Evolutionary conservation across 140 eudicot species (phyloP).

Genomic region (Oenanthe javanica): DNA sequence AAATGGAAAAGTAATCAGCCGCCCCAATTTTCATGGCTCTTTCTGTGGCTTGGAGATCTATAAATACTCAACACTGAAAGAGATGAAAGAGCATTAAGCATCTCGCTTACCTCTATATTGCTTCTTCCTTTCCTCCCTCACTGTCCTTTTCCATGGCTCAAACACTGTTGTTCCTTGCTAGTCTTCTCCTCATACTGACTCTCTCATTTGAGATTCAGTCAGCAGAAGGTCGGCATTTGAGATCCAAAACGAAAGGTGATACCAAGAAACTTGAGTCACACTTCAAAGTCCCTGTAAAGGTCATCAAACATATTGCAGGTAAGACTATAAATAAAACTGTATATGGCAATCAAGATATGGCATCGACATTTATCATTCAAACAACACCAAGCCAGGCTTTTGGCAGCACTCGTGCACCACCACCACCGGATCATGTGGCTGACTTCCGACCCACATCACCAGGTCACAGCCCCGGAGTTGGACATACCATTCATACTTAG

Average conservation of each 20-base stretch:
- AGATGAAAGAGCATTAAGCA: background rate
- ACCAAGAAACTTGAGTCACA: slow-evolving; percentile 3
- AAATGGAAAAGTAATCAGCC: slow-evolving; percentile 2
- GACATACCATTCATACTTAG: slow-evolving; percentile 22
- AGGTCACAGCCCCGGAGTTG: slow-evolving; percentile 54
- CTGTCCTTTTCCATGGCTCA: slow-evolving; percentile 4
- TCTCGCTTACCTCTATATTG: background rate
- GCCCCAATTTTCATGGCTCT: slow-evolving; percentile 1
- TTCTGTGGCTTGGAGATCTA: slow-evolving; percentile 1
- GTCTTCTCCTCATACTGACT: background rate
- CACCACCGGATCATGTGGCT: slow-evolving; percentile 29
- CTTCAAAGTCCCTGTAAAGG: slow-evolving; percentile 1
- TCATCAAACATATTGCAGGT: background rate
- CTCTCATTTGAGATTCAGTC: slow-evolving; percentile 10
- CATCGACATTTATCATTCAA: slow-evolving; percentile 7
- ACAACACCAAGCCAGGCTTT: slow-evolving; percentile 14
- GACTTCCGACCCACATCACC: slow-evolving; percentile 40
- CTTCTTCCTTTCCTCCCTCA: background rate
- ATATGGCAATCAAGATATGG: slow-evolving; percentile 12
- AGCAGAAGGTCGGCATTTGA: slow-evolving; percentile 25
- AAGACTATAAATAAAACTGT: background rate
- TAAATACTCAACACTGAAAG: background rate
- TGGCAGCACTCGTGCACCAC: slow-evolving; percentile 13
- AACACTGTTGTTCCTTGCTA: background rate
- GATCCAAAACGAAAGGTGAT: background rate